Evolutionary conservation across 1,284 basidiomycete genomes (phyloP), one percentile per base, ranked within the genome.

Genomic region (Ceratobasidium sp.): DNA sequence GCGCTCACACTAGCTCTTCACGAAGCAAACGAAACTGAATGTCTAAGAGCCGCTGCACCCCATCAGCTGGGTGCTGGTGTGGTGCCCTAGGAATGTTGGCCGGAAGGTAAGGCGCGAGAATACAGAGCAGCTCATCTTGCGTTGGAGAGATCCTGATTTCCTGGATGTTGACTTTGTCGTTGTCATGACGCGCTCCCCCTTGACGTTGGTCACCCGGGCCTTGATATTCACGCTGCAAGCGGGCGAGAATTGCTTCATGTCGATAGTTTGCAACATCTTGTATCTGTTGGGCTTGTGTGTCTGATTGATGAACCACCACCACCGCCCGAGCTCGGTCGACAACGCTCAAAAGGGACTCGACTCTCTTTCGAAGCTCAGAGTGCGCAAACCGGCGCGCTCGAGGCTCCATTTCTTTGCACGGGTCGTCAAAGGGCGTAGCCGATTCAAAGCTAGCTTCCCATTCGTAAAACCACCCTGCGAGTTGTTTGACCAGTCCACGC

Each of bases 11-110:
- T 16, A 91, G 80, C 76, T 92, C 91, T 75, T 91, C 90, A 39
- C 91, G 83, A 46, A 92, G 80, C 0, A 92, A 83, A 37, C 91
- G 86, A 78, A 91, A 92, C 76, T 92, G 89, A 1, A 89, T 85
- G 73, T 92, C 91, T 8, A 91, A 80, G 19, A 88, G 81, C 13
- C 86, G 82, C 66, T 89, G 84, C 85, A 91, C 89, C 24, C 86
- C 87, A 14, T 84, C 83, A 4, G 81, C 74, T 0, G 85, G 85
- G 27, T 85, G 82, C 72, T 86, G 89, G 79, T 92, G 91, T 0
- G 88, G 90, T 0, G 89, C 90, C 6, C 81, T 83, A 24, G 83
- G 84, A 1, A 90, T 78, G 76, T 86, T 89, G 1, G 84, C 85
- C 0, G 91, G 91, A 0, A 92, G 80, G 78, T 86, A 91, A 0